A percentile compares a stretch with the other conserved stretches of the same genome.
phyloP scores from a whole-genome alignment of 148 eudicot genomes.

The Salicornia ramosissima region DNA sequence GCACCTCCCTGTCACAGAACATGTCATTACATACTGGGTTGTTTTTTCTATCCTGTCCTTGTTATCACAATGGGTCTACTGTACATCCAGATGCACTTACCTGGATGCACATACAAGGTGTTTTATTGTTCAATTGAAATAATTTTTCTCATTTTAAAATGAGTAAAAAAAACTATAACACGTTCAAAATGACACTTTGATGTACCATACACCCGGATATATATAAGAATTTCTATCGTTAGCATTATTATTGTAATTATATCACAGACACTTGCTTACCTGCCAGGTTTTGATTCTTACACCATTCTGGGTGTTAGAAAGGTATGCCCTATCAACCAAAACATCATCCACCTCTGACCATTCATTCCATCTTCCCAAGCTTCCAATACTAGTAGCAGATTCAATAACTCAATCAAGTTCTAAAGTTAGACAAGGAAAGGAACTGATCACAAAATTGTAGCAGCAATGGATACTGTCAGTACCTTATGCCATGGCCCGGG shows the following conservation, averaged over 20 bases:
- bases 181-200: too few relatives aligned
- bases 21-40: neutral
- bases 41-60: neutral
- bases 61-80: too few relatives aligned
- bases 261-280: slow-evolving; percentile 53
- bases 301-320: slow-evolving; percentile 78
- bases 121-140: too few relatives aligned
- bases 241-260: neutral
- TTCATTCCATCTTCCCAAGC: slow-evolving; percentile 66
- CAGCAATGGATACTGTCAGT: neutral
- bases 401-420: slow-evolving; percentile 3
- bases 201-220: too few relatives aligned
- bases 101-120: too few relatives aligned
- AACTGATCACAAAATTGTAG: neutral
- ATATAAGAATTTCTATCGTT: neutral
- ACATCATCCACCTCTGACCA: slow-evolving; percentile 53
- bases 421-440: neutral
- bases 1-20: slow-evolving; percentile 65
- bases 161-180: too few relatives aligned
- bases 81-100: too few relatives aligned
- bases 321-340: slow-evolving; percentile 46
- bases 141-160: too few relatives aligned
- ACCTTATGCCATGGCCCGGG: slow-evolving; percentile 99
- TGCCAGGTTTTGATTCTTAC: slow-evolving; percentile 96
- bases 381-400: slow-evolving; percentile 57